Evolutionary conservation across 768 basidiomycete genomes (phyloP), one percentile per base, ranked within the genome.

Genomic region (Tulasnella sp.): DNA sequence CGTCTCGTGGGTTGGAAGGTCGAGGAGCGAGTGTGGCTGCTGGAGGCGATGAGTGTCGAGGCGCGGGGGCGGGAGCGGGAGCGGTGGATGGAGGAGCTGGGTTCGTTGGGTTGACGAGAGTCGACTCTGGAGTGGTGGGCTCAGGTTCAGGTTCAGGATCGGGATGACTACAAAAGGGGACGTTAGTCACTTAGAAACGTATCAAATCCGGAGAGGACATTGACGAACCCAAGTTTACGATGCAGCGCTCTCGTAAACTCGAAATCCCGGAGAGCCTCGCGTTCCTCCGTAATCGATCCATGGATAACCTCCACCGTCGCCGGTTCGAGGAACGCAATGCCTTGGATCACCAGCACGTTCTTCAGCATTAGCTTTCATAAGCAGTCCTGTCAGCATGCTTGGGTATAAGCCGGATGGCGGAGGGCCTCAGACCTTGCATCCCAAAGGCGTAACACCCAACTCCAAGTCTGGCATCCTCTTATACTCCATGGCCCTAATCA

Each of bases 301-400:
- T 86, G 87, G 12, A 85, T 75, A n/a, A 86, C 78, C 24, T 80
- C 81, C 9, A 94, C 88, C 41, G 90, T 92, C 9, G 86, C 86
- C 0, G 95, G 94, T 83, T 95, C 92, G 8, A 98, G 90, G 80
- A 94, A 92, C 0, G 92, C 93, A 73, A 93, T 90, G 6, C 94
- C 94, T 54, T 90, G 88, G 31, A 92, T 90, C 41, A 95, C 88
- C 40, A 87, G 88, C 8, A 93, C 92, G 78, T 93, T 89, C 83
- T 90, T 92, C 50, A 98, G 86, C 44, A 93, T 84, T 84, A 96
- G 86, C 94, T 96, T 76, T 31, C 64, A 69, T 31, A 2, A 46
- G 2, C 46, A 9, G 37, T 37, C 28, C 16, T 4, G 1, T 44
- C 44, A 34, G 31, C 31, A 44, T 16, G 48, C 11, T 34, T 69